Evolutionary conservation across 139 green algal genomes (phyloP).

Genomic region (Tetratostichococcus sp.): DNA sequence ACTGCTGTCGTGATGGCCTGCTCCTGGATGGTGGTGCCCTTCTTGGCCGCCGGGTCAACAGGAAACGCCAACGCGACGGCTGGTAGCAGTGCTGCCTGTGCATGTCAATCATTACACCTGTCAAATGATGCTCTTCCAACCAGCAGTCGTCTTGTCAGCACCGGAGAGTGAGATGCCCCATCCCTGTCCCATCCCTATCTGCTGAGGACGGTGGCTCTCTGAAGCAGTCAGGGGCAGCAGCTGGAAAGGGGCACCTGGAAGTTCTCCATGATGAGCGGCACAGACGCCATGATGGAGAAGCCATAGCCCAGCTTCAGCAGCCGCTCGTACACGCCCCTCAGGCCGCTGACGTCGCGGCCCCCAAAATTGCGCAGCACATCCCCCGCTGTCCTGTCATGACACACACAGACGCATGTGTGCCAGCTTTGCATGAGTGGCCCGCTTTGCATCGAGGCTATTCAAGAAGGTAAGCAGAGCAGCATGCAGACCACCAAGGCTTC

Average conservation of each 20-base stretch:
- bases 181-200: too few relatives aligned
- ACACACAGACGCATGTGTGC: too few relatives aligned
- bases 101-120: too few relatives aligned
- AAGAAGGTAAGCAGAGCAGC: too few relatives aligned
- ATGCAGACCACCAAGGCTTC: too few relatives aligned
- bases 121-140: too few relatives aligned
- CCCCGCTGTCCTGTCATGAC: constrained; percentile 38
- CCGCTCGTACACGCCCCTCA: constrained; percentile 60
- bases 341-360: constrained; percentile 28
- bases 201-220: too few relatives aligned
- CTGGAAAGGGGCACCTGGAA: background rate
- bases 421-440: too few relatives aligned
- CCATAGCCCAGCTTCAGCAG: constrained; percentile 75
- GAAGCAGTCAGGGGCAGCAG: too few relatives aligned
- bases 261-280: constrained; percentile 61
- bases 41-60: background rate
- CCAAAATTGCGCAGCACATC: constrained; percentile 81
- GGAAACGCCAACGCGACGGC: background rate
- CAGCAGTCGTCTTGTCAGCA: too few relatives aligned
- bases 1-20: background rate
- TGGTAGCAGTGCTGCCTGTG: background rate
- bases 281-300: constrained; percentile 61
- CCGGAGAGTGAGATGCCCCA: too few relatives aligned
- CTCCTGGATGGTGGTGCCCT: background rate
- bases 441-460: too few relatives aligned